Percentiles rank a stretch among this genome's conserved stretches.
phyloP scores from a whole-genome alignment of 371 early-diverging fungal genomes.

The Apophysomyces trapeziformis region DNA sequence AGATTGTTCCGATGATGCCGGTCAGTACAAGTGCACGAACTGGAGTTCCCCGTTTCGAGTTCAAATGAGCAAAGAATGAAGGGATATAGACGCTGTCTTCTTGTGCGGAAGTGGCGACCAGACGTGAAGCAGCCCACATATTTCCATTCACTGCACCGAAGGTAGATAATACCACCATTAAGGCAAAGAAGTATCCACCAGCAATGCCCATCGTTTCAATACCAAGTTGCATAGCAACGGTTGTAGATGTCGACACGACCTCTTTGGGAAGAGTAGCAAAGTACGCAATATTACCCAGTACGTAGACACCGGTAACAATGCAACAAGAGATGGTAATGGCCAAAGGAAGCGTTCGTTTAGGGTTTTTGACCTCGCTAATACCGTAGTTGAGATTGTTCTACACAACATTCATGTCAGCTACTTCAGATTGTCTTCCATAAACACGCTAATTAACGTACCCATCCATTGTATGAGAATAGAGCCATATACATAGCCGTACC shows the following conservation, averaged over 20 bases:
- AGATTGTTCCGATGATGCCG: constrained; percentile 46
- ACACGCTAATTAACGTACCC: constrained; percentile 23
- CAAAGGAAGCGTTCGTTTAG: constrained; percentile 54
- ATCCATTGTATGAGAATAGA: constrained; percentile 64
- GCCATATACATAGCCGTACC: constrained; percentile 65
- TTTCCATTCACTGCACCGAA: constrained; percentile 53
- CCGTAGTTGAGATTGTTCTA: constrained; percentile 70
- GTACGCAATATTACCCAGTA: constrained; percentile 66
- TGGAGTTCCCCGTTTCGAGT: constrained; percentile 46
- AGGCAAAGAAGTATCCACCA: constrained; percentile 56
- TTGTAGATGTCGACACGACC: constrained; percentile 31
- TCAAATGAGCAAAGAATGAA: constrained; percentile 41
- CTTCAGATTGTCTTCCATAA: not conserved
- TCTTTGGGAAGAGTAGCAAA: constrained; percentile 55
- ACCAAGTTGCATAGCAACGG: constrained; percentile 55
- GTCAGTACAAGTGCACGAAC: constrained; percentile 42
- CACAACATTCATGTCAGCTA: constrained; percentile 11
- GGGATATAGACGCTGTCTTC: constrained; percentile 55
- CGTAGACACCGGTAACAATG: constrained; percentile 55
- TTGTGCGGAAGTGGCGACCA: constrained; percentile 43
- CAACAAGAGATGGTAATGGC: constrained; percentile 56
- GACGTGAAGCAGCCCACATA: constrained; percentile 48
- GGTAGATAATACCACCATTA: constrained; percentile 56
- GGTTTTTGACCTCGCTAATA: constrained; percentile 64
- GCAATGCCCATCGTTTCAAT: constrained; percentile 50